Percentiles rank a stretch among this genome's conserved stretches.
Conservation (phyloP, 2,329 filamentous ascomycete genomes). For the Thyridium curvatum region DNA sequence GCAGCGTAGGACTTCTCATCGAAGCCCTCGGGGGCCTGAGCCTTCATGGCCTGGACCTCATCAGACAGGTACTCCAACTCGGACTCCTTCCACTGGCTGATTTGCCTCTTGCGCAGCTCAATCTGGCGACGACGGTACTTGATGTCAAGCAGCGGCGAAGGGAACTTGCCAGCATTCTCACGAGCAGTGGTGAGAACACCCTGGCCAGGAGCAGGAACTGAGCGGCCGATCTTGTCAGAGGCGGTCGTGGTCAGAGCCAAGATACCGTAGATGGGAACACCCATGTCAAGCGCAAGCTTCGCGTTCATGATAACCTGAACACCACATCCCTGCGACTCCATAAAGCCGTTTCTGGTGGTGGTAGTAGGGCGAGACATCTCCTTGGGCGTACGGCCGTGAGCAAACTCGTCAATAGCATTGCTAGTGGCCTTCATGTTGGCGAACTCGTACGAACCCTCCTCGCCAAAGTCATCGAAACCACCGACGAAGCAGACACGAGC, state of each 20-base stretch:
- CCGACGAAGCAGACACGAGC: constrained; percentile 95
- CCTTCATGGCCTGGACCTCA: constrained; percentile 86
- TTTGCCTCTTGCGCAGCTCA: constrained; percentile 86
- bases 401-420: constrained; percentile 95
- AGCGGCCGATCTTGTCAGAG: constrained; percentile 98
- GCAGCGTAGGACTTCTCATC: constrained; percentile 79
- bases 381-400: constrained; percentile 85
- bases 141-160: constrained; percentile 92
- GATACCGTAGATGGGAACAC: constrained; percentile 94
- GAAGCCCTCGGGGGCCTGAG: constrained; percentile 63
- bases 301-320: constrained; percentile 98
- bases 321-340: constrained; percentile 98
- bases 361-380: constrained; percentile 99
- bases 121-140: constrained; percentile 96
- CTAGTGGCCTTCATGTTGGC: constrained; percentile 99
- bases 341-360: constrained; percentile 94
- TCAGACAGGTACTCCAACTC: constrained; percentile 91
- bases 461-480: constrained; percentile 98
- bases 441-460: constrained; percentile 98
- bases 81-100: constrained; percentile 94
- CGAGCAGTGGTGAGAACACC: constrained; percentile 94
- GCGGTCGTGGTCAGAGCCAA: constrained; percentile 91
- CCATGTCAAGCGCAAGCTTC: constrained; percentile 94
- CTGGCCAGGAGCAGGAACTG: constrained; percentile 91
- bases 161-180: constrained; percentile 85